Evolutionary conservation across 1,284 basidiomycete genomes (phyloP), one percentile per base, ranked within the genome.

Genomic region (Cryptococcus maquisensis): DNA sequence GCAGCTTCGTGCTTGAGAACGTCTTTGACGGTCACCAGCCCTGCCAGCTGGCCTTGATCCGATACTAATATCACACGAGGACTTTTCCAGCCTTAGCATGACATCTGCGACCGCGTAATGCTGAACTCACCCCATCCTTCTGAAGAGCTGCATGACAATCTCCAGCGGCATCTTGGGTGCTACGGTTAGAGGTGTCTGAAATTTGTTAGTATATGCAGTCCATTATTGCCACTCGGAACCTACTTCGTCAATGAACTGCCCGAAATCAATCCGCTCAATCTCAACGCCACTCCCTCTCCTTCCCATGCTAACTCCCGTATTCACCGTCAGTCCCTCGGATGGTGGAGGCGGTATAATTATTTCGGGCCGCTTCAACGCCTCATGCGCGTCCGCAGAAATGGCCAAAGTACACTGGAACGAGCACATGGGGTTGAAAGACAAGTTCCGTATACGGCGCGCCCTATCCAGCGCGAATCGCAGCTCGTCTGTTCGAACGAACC

Each of bases 141-240:
- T 89, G 80, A 97, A 97, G 26, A 97, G 77, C 71, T 96, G 90
- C 86, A 97, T 91, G 12, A 95, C 92, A 53, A 97, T 94, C 75
- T 98, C 95, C 40, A 98, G 79, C 1, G 93, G 91, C 58, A 97
- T 83, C 62, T 88, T 88, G 1, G 92, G 88, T n/a, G 90, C 88
- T 2, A 97, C 94, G 0, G 87, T 90, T 57, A 98, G 81, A 1
- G 94, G 92, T 0, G 90, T 95, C 88, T 96, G 66, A 7, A 10
- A 1, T 15, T 49, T 41, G 20, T 39, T 3, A 39, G 41, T 24
- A 10, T 26, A 44, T 23, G 15, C n/a, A 40, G 0, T 16, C 5
- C 15, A 20, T 23, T 9, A 20, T 44, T n/a, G 15, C 10, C 13
- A 21, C 21, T 16, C 5, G 21, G 0, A 28, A 65, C 78, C 61